These are phyloP conservation scores for Kodamaea alishanica DNA, from an alignment of 1,139 yeast genomes.

Conservation along the genomic window DNA sequence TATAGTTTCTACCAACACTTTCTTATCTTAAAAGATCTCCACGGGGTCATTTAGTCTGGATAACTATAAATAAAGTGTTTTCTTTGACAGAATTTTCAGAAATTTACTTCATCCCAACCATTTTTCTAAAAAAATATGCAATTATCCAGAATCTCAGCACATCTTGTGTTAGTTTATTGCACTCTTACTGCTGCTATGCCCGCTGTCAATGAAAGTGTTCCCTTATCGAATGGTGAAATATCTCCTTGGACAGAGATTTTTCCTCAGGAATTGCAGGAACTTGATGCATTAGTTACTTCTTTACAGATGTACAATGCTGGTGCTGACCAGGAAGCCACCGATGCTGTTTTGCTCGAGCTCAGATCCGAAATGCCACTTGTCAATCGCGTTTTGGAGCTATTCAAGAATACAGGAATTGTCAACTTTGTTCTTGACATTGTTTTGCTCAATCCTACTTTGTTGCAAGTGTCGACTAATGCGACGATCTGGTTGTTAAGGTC, in stretches of 20 bases:
- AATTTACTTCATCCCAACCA: neutral
- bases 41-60: too few relatives aligned
- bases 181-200: constrained; percentile 10
- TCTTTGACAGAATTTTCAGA: neutral
- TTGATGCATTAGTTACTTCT: constrained; percentile 9
- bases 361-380: constrained; percentile 22
- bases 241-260: neutral
- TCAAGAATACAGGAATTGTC: constrained; percentile 24
- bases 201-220: neutral
- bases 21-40: too few relatives aligned
- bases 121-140: constrained; percentile 7
- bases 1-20: too few relatives aligned
- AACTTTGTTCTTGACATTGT: constrained; percentile 24
- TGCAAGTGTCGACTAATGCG: constrained; percentile 22
- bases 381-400: constrained; percentile 21
- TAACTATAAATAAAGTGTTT: neutral
- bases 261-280: neutral
- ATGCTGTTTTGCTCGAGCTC: constrained; percentile 1
- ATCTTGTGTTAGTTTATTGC: constrained; percentile 10
- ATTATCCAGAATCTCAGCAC: constrained; percentile 10
- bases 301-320: constrained; percentile 9
- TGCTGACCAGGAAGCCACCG: neutral
- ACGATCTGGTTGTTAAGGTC: constrained; percentile 21
- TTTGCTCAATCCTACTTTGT: constrained; percentile 23
- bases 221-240: neutral